Evolutionary conservation across 331 rosid genomes (phyloP).

Genomic region (Malus hybrid): DNA sequence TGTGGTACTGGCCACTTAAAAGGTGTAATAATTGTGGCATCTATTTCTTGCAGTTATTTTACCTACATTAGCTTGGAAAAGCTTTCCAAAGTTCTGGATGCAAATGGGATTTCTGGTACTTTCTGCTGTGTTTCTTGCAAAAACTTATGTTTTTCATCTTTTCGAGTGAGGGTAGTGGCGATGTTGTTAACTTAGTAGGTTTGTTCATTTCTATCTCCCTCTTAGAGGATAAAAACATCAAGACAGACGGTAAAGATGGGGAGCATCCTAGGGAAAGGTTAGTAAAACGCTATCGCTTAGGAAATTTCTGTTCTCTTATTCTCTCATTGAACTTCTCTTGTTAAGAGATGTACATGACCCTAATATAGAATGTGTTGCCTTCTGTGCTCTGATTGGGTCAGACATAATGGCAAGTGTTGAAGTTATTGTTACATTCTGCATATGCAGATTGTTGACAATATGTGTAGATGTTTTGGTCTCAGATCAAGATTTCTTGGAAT

Average conservation of each 20-base stretch:
- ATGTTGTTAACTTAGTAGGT: not conserved
- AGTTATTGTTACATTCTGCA: not conserved
- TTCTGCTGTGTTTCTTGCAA: not conserved
- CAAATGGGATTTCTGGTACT: slow-evolving; percentile 46
- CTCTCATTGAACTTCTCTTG: not conserved
- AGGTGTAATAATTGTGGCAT: not conserved
- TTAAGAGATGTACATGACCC: not conserved
- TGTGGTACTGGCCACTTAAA: not conserved
- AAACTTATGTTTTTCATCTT: not conserved
- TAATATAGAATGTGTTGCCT: not conserved
- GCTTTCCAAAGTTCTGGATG: slow-evolving; percentile 46
- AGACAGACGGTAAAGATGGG: slow-evolving; percentile 21
- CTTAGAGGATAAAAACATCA: slow-evolving; percentile 30
- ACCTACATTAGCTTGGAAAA: slow-evolving; percentile 72
- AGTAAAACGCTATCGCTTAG: slow-evolving; percentile 8
- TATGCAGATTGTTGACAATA: not conserved
- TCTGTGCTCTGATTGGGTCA: too few species aligned
- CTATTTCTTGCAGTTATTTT: slow-evolving; percentile 53
- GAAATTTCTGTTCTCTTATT: slow-evolving; percentile 7
- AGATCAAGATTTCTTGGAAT: not conserved
- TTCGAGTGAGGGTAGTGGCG: not conserved
- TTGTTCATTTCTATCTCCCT: slow-evolving; percentile 9
- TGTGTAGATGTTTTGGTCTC: not conserved
- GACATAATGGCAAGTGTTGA: too few species aligned
- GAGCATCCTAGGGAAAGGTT: slow-evolving; percentile 46